A percentile compares a stretch with the other conserved stretches of the same genome.
Evolutionary conservation across 2,329 filamentous ascomycete species (phyloP).

Genomic region (Didymella lethalis): DNA sequence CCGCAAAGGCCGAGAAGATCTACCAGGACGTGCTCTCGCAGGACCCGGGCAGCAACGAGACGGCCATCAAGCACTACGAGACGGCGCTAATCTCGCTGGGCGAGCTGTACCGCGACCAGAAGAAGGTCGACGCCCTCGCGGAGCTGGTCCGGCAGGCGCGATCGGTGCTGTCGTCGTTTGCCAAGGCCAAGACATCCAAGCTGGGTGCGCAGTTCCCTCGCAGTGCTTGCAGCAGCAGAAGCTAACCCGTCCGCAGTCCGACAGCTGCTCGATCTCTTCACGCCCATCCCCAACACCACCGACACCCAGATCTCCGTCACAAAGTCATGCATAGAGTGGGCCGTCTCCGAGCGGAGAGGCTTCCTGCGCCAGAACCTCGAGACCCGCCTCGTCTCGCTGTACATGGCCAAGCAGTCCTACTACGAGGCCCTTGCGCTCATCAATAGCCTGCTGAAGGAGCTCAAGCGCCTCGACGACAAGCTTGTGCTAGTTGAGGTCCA

Average conservation of each 20-base stretch:
- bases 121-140: conserved; percentile 82
- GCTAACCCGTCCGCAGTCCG: conserved; percentile 69
- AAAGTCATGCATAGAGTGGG: conserved; percentile 99
- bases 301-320: conserved; percentile 95
- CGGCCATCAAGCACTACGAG: conserved; percentile 91
- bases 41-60: conserved; percentile 83
- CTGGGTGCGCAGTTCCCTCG: conserved; percentile 68
- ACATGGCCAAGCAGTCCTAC: conserved; percentile 97
- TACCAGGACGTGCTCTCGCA: conserved; percentile 91
- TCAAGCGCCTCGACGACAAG: conserved; percentile 98
- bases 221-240: background rate
- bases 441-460: conserved; percentile 92
- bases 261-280: conserved; percentile 94
- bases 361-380: conserved; percentile 99
- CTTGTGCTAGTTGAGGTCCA: conserved; percentile 97
- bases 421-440: conserved; percentile 97
- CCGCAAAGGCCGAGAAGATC: conserved; percentile 81
- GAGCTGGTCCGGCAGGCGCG: conserved; percentile 89
- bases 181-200: conserved; percentile 98
- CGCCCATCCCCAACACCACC: conserved; percentile 89
- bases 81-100: conserved; percentile 85
- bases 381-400: conserved; percentile 88
- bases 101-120: conserved; percentile 89
- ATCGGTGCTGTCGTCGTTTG: conserved; percentile 91
- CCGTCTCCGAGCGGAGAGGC: conserved; percentile 88